Evolutionary conservation across 169 alveolate genomes (phyloP).

Genomic region (Cryptosporidium canis): DNA sequence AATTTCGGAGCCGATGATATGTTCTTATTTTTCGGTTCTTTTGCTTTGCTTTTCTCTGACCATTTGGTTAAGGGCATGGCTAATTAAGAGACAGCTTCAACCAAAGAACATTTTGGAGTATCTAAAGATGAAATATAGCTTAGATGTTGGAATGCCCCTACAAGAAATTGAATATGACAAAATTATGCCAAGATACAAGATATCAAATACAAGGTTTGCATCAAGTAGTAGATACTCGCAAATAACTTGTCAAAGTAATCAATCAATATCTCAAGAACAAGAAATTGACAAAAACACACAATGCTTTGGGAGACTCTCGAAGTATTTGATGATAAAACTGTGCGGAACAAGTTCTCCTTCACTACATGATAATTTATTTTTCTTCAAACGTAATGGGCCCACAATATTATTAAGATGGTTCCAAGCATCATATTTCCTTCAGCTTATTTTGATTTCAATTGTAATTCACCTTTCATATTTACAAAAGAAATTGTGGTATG

Average conservation of each 20-base stretch:
- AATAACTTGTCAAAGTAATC: constrained; percentile 18
- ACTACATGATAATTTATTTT: constrained; percentile 55
- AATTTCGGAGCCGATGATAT: constrained; percentile 67
- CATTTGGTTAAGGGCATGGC: constrained; percentile 53
- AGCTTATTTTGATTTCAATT: constrained; percentile 44
- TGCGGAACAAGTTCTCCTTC: constrained; percentile 62
- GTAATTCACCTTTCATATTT: constrained; percentile 58
- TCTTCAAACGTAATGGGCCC: constrained; percentile 59
- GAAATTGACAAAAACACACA: neutral
- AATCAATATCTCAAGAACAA: neutral
- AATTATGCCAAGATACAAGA: constrained; percentile 70
- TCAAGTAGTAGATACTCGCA: constrained; percentile 1
- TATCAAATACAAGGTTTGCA: neutral
- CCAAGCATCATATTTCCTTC: constrained; percentile 68
- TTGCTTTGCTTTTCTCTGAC: constrained; percentile 33
- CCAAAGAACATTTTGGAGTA: constrained; percentile 52
- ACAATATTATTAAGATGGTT: constrained; percentile 58
- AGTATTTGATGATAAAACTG: constrained; percentile 6
- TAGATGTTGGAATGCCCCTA: constrained; percentile 69
- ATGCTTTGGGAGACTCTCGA: neutral
- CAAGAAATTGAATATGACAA: constrained; percentile 69
- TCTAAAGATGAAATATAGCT: constrained; percentile 63
- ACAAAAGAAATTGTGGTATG: constrained; percentile 60
- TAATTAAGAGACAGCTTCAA: constrained; percentile 46
- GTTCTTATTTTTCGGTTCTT: constrained; percentile 37